Evolutionary conservation across 2,329 filamentous ascomycete genomes (phyloP), one percentile per base, ranked within the genome.

Genomic region (Trichoderma atroviride): DNA sequence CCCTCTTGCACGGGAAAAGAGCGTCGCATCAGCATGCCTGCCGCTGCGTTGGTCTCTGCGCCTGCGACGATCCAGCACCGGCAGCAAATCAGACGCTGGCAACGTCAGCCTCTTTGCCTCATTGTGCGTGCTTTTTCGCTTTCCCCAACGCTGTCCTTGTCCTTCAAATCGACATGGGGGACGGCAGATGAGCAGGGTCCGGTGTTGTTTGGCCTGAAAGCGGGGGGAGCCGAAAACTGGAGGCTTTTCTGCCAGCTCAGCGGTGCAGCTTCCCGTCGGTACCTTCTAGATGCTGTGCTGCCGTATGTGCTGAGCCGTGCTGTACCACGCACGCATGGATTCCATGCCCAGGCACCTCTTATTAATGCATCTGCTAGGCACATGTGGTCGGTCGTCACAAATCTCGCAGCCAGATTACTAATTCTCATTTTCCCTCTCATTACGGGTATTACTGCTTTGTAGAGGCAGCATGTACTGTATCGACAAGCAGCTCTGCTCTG

Each of bases 211-310:
- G 58, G 57, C 43, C 50, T 50, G 35, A 50, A 62, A 62, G 66
- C 66, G 66, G 66, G 66, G 66, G 66, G 57, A 29, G 65, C 29
- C 43, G 27, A 29, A 24, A 58, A 43, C 40, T 37, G 27, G 31
- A 66, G 43, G 47, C 40, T 43, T 53, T 53, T 16, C 40, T 68
- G 63, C 63, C 63, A 66, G 22, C 63, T 58, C 63, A 66, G 63
- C 43, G 24, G 61, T 43, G 61, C 61, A 55, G 50, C 61, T 37
- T 37, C 61, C 13, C n/a, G 29, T n/a, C 22, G 43, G 24, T 62
- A 43, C 43, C n/a, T 50, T 11, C n/a, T 5, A 24, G 47, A 50
- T 22, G 47, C 47, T 10, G 40, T 43, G 40, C 47, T 50, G 24
- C 47, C 22, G n/a, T 50, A 50, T n/a, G 40, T n/a, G 40, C 40